Base-by-base conservation (phyloP, 1,284 basidiomycete genomes). In the Boletus holoroseus region DNA sequence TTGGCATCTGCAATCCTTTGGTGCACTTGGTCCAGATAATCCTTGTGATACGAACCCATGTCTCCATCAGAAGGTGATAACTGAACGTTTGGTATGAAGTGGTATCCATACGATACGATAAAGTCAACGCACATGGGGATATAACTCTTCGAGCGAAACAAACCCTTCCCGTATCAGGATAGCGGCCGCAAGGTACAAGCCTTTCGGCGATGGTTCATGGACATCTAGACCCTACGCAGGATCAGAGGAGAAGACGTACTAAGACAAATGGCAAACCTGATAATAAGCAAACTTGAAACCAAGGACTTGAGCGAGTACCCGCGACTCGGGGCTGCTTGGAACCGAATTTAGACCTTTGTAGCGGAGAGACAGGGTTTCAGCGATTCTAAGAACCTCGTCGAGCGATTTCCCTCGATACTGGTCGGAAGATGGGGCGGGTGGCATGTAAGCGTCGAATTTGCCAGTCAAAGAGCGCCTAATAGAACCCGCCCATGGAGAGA, bases 211-310 rank as follows among this genome's bases (percentile, higher is more conserved):
- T 37, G 71, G 56, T 71, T 88, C 79, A 15, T 71, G 67, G 7
- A 77, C 74, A 35, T 85, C 83, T 28, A 75, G 63, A 24, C 74
- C 72, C 83, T 88, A 58, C 1, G 44, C 26, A 16, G 31, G 31
- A 51, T 68, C 56, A 65, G 52, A 55, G 28, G 31, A 36, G 39
- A 34, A 44, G 13, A 43, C 15, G n/a, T 22, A 26, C 9, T 3
- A 13, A 13, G 20, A 18, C 3, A 36, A 9, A 47, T 22, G 28
- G 61, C 78, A 49, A 56, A 90, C 90, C 71, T 92, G 85, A 69
- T 95, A 97, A 68, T 88, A 85, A 9, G 78, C 77, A 63, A 96
- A 96, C 67, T 99, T 98, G 78, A 98, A 98, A 18, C 95, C 95
- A 12, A 99, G 74, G 1, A 98, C 86, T 68, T 97, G 92, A 8